Conservation (phyloP, 129 eudicot genomes). For the Flaveria sonorensis region DNA sequence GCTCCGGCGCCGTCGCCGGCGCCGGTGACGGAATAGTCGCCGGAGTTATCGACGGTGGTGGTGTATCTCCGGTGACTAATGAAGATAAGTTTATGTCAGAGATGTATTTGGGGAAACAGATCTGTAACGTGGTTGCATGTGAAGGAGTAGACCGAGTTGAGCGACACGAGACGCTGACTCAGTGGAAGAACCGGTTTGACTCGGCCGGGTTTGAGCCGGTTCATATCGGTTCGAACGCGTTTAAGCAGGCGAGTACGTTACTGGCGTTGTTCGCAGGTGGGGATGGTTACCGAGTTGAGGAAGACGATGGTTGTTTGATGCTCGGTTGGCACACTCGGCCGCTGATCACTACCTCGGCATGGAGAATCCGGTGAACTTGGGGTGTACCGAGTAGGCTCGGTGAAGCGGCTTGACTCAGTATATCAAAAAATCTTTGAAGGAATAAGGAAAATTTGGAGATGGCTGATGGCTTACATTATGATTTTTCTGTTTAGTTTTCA, state of each 20-base stretch:
- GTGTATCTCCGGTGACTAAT: slow-evolving; percentile 25
- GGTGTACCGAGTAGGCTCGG: neutral
- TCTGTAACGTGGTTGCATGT: slow-evolving; percentile 80
- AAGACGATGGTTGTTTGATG: slow-evolving; percentile 77
- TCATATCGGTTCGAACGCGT: slow-evolving; percentile 78
- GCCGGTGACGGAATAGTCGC: slow-evolving; percentile 6
- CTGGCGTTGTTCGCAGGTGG: slow-evolving; percentile 73
- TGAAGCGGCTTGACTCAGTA: slow-evolving; percentile 30
- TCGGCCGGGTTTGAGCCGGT: slow-evolving; percentile 65
- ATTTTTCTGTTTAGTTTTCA: slow-evolving; percentile 26
- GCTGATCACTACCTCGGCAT: slow-evolving; percentile 77
- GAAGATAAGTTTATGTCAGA: slow-evolving; percentile 77
- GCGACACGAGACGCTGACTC: slow-evolving; percentile 65
- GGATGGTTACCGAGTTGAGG: slow-evolving; percentile 83
- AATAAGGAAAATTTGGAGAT: slow-evolving; percentile 28
- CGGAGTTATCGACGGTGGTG: slow-evolving; percentile 19
- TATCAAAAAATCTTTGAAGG: neutral
- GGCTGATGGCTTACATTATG: slow-evolving; percentile 22
- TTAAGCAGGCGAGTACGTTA: slow-evolving; percentile 83
- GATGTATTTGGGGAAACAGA: slow-evolving; percentile 70
- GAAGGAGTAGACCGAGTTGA: slow-evolving; percentile 79
- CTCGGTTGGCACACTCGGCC: slow-evolving; percentile 94
- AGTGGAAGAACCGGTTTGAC: slow-evolving; percentile 57
- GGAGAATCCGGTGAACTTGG: slow-evolving; percentile 56
- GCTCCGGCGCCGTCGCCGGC: slow-evolving; percentile 41